These are phyloP conservation scores for Penicillium olsonii DNA, from an alignment of 2,329 filamentous ascomycete species.

Conservation along the genomic window DNA sequence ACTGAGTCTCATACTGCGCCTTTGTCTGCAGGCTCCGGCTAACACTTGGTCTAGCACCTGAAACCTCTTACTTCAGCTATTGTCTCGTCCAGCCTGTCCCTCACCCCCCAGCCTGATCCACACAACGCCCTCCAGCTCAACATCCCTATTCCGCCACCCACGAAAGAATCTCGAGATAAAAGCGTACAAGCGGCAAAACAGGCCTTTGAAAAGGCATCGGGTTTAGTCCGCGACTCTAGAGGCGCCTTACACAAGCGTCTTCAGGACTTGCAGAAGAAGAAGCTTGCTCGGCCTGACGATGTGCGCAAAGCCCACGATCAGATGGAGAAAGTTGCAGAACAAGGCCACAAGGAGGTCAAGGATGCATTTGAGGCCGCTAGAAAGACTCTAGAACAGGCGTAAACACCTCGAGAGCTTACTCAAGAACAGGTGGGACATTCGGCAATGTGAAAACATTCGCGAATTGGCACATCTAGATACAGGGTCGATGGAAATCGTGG, in stretches of 20 bases:
- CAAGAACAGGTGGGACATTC: background rate
- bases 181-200: conserved; percentile 43
- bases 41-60: conserved; percentile 36
- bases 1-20: background rate
- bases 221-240: conserved; percentile 44
- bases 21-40: background rate
- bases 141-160: conserved; percentile 49
- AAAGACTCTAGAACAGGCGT: conserved; percentile 40
- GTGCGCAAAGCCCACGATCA: conserved; percentile 48
- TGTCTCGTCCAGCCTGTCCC: conserved; percentile 42
- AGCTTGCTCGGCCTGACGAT: conserved; percentile 47
- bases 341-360: conserved; percentile 50
- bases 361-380: conserved; percentile 46
- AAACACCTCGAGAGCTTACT: conserved; percentile 10
- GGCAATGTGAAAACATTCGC: conserved; percentile 9
- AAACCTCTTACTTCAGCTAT: conserved; percentile 49
- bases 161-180: conserved; percentile 48
- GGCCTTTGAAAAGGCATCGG: conserved; percentile 45
- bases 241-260: conserved; percentile 47
- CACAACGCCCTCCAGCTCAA: conserved; percentile 49
- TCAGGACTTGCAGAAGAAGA: conserved; percentile 47
- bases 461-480: conserved; percentile 18
- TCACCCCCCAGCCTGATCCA: conserved; percentile 46
- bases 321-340: conserved; percentile 51
- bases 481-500: background rate